A percentile compares a stretch with the other conserved stretches of the same genome.
These are phyloP conservation scores for Crepidotus variabilis DNA, from an alignment of 768 basidiomycete genomes.

Conservation along the genomic window DNA sequence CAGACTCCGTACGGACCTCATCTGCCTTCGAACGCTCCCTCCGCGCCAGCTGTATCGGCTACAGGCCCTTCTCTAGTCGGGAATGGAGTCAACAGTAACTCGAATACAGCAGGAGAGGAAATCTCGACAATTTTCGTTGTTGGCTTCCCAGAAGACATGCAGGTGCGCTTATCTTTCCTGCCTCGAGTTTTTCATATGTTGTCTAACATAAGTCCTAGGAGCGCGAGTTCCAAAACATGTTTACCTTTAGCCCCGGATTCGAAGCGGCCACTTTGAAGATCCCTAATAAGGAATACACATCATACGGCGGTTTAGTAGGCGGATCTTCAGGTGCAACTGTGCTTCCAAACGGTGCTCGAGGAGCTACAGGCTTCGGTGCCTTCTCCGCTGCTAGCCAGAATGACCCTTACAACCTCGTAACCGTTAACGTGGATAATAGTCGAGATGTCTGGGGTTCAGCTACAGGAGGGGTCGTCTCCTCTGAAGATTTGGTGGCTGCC, in stretches of 20 bases:
- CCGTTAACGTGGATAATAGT: constrained; percentile 74
- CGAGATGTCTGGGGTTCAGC: constrained; percentile 62
- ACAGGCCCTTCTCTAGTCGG: constrained; percentile 22
- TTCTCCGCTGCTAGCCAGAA: constrained; percentile 38
- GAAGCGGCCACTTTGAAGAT: constrained; percentile 98
- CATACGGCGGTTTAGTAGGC: constrained; percentile 49
- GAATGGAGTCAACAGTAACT: constrained; percentile 20
- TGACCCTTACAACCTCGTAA: constrained; percentile 83
- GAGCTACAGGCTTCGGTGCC: background rate
- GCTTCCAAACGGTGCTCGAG: constrained; percentile 23
- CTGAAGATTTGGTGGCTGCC: constrained; percentile 49
- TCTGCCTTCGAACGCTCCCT: constrained; percentile 38
- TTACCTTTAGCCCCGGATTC: constrained; percentile 92
- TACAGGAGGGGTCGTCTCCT: constrained; percentile 14
- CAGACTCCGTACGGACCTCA: constrained; percentile 79
- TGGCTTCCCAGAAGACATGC: constrained; percentile 99
- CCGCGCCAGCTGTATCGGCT: constrained; percentile 17
- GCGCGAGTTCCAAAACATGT: constrained; percentile 99
- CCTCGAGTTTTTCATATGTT: constrained; percentile 9
- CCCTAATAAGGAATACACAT: constrained; percentile 86
- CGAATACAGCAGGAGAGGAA: constrained; percentile 63
- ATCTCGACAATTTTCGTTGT: constrained; percentile 98
- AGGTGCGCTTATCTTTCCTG: constrained; percentile 48
- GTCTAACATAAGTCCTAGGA: constrained; percentile 52
- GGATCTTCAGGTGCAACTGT: constrained; percentile 16